Conservation (phyloP, 257 asterid genomes). For the Nicotiana benthamiana region DNA sequence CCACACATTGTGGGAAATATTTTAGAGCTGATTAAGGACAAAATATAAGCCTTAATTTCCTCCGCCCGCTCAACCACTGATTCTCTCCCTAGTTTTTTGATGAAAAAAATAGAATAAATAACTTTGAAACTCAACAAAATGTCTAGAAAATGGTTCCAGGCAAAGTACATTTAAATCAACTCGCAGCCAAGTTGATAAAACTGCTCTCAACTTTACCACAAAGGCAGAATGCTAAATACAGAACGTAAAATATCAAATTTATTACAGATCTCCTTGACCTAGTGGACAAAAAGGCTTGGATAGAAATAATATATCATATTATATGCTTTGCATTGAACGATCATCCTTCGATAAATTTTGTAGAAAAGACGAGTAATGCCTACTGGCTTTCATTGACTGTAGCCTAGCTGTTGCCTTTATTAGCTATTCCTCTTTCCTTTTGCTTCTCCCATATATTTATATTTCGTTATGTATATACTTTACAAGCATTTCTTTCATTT, state of each 20-base stretch:
- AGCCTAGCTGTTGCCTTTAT: background rate
- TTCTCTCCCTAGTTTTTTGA: background rate
- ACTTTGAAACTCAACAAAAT: background rate
- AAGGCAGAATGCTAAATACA: background rate
- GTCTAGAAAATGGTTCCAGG: background rate
- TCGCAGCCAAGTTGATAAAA: constrained; percentile 2
- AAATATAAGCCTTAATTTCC: background rate
- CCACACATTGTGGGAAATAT: background rate
- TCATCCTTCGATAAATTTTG: background rate
- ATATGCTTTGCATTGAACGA: background rate
- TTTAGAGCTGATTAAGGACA: background rate
- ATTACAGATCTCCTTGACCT: background rate
- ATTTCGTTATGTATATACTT: background rate
- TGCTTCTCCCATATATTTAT: background rate
- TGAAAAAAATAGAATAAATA: background rate
- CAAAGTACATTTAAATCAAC: background rate
- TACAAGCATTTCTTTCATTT: background rate
- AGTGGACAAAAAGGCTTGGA: background rate
- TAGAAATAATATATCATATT: background rate
- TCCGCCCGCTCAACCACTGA: background rate
- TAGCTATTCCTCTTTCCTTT: background rate
- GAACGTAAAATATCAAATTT: background rate
- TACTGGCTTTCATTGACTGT: background rate
- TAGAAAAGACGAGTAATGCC: background rate
- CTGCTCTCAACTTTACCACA: background rate